phyloP scores from a whole-genome alignment of 1,284 basidiomycete genomes.

The Leccinum variabile region DNA sequence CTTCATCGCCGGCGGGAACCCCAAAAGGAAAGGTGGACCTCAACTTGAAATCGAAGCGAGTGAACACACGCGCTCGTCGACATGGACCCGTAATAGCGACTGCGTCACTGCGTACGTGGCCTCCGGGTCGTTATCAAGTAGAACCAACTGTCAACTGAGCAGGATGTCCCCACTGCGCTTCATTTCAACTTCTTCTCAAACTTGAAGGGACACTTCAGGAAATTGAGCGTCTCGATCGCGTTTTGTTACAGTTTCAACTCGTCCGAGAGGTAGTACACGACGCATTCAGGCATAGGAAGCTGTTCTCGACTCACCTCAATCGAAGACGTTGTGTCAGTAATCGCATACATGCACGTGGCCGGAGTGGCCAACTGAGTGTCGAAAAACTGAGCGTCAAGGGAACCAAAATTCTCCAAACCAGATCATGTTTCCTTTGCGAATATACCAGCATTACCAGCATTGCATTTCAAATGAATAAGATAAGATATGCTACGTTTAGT shows the following conservation, averaged over 20 bases:
- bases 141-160: too few relatives aligned
- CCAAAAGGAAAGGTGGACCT: neutral
- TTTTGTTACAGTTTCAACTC: neutral
- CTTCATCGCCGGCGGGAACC: neutral
- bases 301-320: too few relatives aligned
- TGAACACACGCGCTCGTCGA: neutral
- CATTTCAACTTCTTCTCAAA: too few relatives aligned
- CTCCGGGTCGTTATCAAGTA: too few relatives aligned
- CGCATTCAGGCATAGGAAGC: neutral
- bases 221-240: neutral
- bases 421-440: too few relatives aligned
- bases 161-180: too few relatives aligned
- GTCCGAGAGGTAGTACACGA: neutral
- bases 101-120: neutral
- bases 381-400: too few relatives aligned
- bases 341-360: neutral
- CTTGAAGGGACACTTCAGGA: too few relatives aligned
- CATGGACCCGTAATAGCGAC: neutral
- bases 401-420: neutral
- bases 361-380: too few relatives aligned
- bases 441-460: too few relatives aligned
- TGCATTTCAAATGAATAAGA: constrained; percentile 3
- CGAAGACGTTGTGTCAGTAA: neutral
- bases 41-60: too few relatives aligned
- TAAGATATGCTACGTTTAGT: constrained; percentile 8